Base-by-base conservation (phyloP, 352 stramenopile genomes). In the Globisporangium splendens region DNA sequence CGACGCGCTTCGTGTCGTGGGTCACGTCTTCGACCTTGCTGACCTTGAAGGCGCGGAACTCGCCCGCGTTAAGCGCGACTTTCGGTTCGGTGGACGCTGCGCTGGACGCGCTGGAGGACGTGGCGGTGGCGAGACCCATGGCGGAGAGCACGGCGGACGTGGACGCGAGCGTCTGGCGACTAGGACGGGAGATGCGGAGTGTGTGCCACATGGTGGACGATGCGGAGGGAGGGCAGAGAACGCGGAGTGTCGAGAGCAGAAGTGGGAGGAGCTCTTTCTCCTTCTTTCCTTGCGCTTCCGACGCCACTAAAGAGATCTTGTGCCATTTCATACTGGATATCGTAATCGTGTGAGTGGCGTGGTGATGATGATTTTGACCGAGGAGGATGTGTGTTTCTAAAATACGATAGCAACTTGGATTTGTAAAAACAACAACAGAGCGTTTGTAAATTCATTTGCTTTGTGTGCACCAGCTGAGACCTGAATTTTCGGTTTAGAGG, bases 1-100 rank as follows among this genome's bases (percentile, higher is more conserved):
- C 86, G 52, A 94, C 66, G 63, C 79, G 79, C 65, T 86, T 86
- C 42, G 81, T 89, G 65, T 88, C 75, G 64, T 79, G 77, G 35
- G 76, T 86, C 52, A 90, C 68, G 12, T 60, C 54, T 65, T 88
- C 74, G 50, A 88, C 72, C 47, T 82, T 81, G 46, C 60, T 72
- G 48, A 90, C 76, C 48, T 68, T 81, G 66, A 90, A 90, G 18
- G 72, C 63, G 33, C 76, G 77, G 65, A 86, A 90, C 57, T 88
- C 77, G 52, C 68, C 63, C 20, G 77, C 64, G 56, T 65, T 83
- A 24, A 90, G 68, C 20, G 80, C 80, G 56, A 77, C 66, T 54
- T 83, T 78, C 15, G 66, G 54, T 50, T 76, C 69, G 33, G 71
- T 65, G 21, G 68, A 65, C 58, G 22, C 10, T 10, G 18, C 20